phyloP scores from a whole-genome alignment of 2,329 filamentous ascomycete genomes.

The Microcyclosporella mali region DNA sequence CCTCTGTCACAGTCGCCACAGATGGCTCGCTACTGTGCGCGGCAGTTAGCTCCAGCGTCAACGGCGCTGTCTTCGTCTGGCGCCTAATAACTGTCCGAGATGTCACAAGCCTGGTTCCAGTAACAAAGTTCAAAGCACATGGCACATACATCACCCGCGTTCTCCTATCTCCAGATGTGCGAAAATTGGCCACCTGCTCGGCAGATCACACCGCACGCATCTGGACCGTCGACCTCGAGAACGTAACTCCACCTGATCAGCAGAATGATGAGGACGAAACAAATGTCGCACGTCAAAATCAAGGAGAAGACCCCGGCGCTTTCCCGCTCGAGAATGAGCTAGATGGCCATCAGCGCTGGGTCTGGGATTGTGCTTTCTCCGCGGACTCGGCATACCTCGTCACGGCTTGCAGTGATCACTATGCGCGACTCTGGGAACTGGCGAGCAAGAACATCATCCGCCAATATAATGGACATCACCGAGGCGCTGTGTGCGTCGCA shows the following conservation, averaged over 20 bases:
- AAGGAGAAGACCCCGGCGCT: conserved; percentile 41
- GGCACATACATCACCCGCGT: conserved; percentile 90
- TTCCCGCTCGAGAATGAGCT: conserved; percentile 82
- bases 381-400: conserved; percentile 90
- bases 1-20: conserved; percentile 90
- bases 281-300: conserved; percentile 2
- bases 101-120: conserved; percentile 73
- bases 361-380: conserved; percentile 95
- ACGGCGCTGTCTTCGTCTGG: conserved; percentile 98
- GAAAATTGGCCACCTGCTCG: conserved; percentile 87
- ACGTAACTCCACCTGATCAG: conserved; percentile 13
- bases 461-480: conserved; percentile 91
- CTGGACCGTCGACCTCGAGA: conserved; percentile 76
- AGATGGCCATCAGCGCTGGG: conserved; percentile 88
- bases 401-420: conserved; percentile 89
- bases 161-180: conserved; percentile 85
- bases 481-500: conserved; percentile 85
- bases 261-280: conserved; percentile 15
- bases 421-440: conserved; percentile 86
- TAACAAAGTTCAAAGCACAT: conserved; percentile 85
- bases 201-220: conserved; percentile 94
- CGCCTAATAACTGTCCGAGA: conserved; percentile 79
- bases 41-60: conserved; percentile 63
- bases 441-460: conserved; percentile 80
- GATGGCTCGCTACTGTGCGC: conserved; percentile 90